Evolutionary conservation across 345 rosid genomes (phyloP).

Genomic region (Citrus australasica): DNA sequence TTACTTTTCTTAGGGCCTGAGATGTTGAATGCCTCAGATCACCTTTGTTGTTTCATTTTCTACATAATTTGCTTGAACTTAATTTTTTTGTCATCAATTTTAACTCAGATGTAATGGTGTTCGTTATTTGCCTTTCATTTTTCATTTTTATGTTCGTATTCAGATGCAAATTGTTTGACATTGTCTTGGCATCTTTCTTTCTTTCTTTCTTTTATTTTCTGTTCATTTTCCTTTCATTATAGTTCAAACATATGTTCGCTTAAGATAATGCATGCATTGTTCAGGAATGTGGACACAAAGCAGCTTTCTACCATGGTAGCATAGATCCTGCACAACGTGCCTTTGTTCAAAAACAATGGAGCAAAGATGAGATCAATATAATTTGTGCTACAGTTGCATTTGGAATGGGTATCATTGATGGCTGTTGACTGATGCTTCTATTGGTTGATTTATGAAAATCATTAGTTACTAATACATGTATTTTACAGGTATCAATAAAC

Average conservation of each 20-base stretch:
- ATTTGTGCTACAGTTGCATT: constrained; percentile 98
- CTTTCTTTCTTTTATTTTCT: not conserved
- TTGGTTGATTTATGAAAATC: constrained; percentile 15
- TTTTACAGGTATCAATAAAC: constrained; percentile 94
- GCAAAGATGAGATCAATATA: constrained; percentile 95
- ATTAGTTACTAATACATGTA: constrained; percentile 7
- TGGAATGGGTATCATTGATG: constrained; percentile 83
- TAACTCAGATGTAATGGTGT: not conserved
- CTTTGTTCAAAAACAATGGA: constrained; percentile 89
- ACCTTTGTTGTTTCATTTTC: not conserved
- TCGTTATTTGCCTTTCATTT: not conserved
- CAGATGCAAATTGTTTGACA: not conserved
- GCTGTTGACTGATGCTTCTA: constrained; percentile 15
- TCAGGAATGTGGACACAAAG: constrained; percentile 90
- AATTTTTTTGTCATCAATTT: no score
- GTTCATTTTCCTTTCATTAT: not conserved
- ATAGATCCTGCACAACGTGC: constrained; percentile 83
- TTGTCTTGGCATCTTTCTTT: not conserved
- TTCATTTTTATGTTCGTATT: not conserved
- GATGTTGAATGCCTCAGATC: not conserved
- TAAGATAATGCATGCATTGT: constrained; percentile 14
- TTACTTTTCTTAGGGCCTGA: no score
- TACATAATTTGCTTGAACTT: not conserved
- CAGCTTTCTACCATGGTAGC: constrained; percentile 95
- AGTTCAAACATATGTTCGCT: constrained; percentile 4